Evolutionary conservation across 2,329 filamentous ascomycete species (phyloP).

Genomic region (Diplodia mutila): DNA sequence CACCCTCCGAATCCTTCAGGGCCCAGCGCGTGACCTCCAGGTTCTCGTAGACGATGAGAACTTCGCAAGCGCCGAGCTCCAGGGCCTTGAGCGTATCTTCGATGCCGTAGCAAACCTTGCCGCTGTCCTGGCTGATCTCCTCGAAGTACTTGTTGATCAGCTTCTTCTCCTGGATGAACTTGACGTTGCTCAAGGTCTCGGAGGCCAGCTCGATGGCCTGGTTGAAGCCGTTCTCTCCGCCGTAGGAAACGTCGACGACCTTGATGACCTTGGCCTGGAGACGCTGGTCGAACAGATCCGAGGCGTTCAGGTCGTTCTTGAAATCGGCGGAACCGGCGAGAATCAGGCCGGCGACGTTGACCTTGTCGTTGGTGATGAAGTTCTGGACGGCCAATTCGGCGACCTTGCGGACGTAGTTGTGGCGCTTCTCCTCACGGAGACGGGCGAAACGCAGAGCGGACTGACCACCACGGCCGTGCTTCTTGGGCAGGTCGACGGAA

Average conservation of each 20-base stretch:
- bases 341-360: conserved; percentile 94
- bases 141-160: conserved; percentile 99
- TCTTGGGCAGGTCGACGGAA: conserved; percentile 97
- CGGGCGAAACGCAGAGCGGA: conserved; percentile 98
- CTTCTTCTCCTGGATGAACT: conserved; percentile 99
- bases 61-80: conserved; percentile 93
- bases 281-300: conserved; percentile 94
- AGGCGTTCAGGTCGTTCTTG: conserved; percentile 98
- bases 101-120: conserved; percentile 96
- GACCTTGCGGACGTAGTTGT: conserved; percentile 99
- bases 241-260: conserved; percentile 97
- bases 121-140: conserved; percentile 96
- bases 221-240: conserved; percentile 99
- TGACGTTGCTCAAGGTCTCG: conserved; percentile 97
- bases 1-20: conserved; percentile 76
- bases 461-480: conserved; percentile 99
- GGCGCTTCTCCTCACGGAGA: conserved; percentile 98
- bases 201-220: conserved; percentile 95
- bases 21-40: conserved; percentile 91
- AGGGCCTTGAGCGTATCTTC: conserved; percentile 97
- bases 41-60: conserved; percentile 95
- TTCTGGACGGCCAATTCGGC: conserved; percentile 97
- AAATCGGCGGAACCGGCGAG: conserved; percentile 97
- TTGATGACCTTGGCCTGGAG: conserved; percentile 97
- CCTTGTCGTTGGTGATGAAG: conserved; percentile 97